Percentiles rank a stretch among this genome's conserved stretches.
phyloP scores from a whole-genome alignment of 768 basidiomycete genomes.

The Pleurotus giganteus region DNA sequence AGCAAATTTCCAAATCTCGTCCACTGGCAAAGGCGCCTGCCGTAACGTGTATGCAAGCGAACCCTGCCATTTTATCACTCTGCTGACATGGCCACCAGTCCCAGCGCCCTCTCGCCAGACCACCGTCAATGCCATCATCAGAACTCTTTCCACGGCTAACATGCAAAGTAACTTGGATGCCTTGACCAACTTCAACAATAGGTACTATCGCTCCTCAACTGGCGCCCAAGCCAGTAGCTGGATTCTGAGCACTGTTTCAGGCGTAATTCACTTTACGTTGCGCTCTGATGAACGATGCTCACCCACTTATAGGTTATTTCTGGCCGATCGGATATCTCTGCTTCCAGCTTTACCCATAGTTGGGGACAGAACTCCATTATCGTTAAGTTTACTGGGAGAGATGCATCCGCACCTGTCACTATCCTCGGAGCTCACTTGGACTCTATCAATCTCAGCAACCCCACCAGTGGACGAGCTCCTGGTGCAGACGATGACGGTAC shows the following conservation, averaged over 20 bases:
- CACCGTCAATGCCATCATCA: constrained; percentile 24
- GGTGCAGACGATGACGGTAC: constrained; percentile 40
- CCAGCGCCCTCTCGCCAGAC: constrained; percentile 30
- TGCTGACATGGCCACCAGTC: constrained; percentile 16
- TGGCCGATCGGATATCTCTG: constrained; percentile 20
- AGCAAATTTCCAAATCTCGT: constrained; percentile 18
- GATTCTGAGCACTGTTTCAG: constrained; percentile 31
- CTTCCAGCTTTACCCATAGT: constrained; percentile 19
- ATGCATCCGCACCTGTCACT: constrained; percentile 16
- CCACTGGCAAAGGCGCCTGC: constrained; percentile 17
- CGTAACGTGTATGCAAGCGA: constrained; percentile 24
- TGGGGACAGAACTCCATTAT: constrained; percentile 20
- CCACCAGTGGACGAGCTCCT: constrained; percentile 26
- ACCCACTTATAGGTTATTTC: constrained; percentile 17
- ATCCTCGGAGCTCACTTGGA: constrained; percentile 29
- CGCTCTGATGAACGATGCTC: background rate
- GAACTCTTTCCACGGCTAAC: constrained; percentile 27
- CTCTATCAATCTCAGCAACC: constrained; percentile 24
- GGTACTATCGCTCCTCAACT: constrained; percentile 37
- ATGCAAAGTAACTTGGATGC: constrained; percentile 32
- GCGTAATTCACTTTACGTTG: constrained; percentile 16
- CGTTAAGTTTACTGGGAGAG: constrained; percentile 17
- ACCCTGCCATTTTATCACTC: background rate
- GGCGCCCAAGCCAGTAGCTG: constrained; percentile 37
- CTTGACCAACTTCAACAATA: constrained; percentile 41